phyloP scores from a whole-genome alignment of 495 filamentous ascomycete genomes.

The Choiromyces venosus region DNA sequence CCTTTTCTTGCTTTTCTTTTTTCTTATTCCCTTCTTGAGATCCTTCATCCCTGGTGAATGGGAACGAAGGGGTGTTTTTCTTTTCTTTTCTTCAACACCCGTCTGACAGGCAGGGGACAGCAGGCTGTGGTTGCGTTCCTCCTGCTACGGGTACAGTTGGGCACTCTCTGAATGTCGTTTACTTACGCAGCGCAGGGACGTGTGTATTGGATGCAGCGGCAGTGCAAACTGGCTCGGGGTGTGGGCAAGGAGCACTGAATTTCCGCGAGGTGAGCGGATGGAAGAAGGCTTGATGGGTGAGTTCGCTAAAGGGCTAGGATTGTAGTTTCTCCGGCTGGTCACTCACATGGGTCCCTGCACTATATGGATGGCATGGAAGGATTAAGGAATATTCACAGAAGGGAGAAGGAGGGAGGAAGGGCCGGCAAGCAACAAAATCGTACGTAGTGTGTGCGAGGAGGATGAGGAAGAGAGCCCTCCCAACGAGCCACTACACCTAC shows the following conservation, averaged over 20 bases:
- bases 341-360: neutral
- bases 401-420: neutral
- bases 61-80: neutral
- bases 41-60: neutral
- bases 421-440: neutral
- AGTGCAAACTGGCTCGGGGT: neutral
- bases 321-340: neutral
- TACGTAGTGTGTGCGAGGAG: too few relatives aligned
- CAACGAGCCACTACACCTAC: neutral
- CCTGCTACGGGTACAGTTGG: neutral
- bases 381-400: neutral
- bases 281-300: neutral
- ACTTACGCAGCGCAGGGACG: neutral
- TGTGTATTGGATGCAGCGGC: neutral
- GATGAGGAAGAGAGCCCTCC: neutral
- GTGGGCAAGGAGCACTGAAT: neutral
- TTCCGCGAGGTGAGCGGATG: neutral
- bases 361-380: too few relatives aligned
- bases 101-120: too few relatives aligned
- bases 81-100: neutral
- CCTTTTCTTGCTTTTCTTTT: neutral
- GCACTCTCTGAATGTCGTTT: neutral
- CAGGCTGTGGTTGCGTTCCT: neutral
- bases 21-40: neutral
- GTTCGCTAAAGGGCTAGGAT: conserved; percentile 1